Conservation (phyloP, 331 rosid genomes). For the Pyracantha coccinea region DNA sequence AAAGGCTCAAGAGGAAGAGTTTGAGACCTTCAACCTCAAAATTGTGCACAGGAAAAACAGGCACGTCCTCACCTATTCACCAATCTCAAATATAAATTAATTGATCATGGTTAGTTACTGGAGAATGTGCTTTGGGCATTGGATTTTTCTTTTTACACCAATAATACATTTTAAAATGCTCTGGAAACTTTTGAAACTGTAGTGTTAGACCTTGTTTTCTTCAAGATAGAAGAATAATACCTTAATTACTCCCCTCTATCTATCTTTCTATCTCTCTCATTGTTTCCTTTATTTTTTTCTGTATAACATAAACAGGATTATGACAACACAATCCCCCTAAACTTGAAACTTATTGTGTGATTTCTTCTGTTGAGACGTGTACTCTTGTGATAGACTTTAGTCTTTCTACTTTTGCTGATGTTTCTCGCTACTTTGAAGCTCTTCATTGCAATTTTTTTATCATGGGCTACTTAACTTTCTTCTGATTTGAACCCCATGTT, state of each 20-base stretch:
- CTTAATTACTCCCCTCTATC: background rate
- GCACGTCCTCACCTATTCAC: conserved; percentile 29
- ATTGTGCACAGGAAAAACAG: conserved; percentile 99
- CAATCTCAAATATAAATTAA: conserved; percentile 1
- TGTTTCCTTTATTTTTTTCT: background rate
- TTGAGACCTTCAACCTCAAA: conserved; percentile 95
- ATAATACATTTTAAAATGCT: background rate
- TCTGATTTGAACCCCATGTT: conserved; percentile 26
- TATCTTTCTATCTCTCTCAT: background rate
- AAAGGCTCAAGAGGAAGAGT: conserved; percentile 94
- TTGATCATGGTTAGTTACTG: conserved; percentile 8
- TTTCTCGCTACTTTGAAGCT: background rate
- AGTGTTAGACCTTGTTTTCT: background rate
- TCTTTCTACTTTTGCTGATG: background rate
- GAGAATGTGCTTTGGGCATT: background rate
- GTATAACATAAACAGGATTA: background rate
- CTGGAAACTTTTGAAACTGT: background rate
- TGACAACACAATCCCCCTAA: background rate
- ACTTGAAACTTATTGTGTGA: background rate
- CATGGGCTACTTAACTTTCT: background rate
- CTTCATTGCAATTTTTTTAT: background rate
- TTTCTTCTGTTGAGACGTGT: background rate
- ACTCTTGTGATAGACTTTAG: background rate
- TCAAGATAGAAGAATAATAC: background rate
- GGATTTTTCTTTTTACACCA: background rate